Evolutionary conservation across 441 rosid genomes (phyloP), one percentile per base, ranked within the genome.

Genomic region (Viola pubescens): DNA sequence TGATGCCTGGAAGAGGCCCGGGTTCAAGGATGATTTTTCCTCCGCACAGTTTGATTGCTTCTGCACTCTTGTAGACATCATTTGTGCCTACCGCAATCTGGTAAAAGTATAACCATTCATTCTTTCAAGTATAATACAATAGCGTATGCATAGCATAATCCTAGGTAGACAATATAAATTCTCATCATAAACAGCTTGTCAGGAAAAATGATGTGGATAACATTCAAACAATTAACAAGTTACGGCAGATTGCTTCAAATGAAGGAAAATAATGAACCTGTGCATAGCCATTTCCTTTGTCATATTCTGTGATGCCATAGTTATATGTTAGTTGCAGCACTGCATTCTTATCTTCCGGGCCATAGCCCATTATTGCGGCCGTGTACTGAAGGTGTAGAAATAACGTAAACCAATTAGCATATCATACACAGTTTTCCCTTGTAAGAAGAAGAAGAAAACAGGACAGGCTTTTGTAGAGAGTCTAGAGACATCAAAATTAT

Each of bases 41-140:
- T 34, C 94, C 96, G 74, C 50, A 76, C 56, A 83, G 88, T 71
- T 83, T 68, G 43, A 69, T 78, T 59, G 80, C 95, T 71, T 89
- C 81, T 16, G 92, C 95, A 9, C 89, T 92, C 75, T 76, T 86
- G 69, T 88, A 89, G 52, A 89, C 95, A 59, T 92, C 97, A 72
- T 86, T 72, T 8, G 96, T 89, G 58, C 96, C 94, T 63, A 88
- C 73, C 46, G 96, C 96, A 67, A 92, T 87, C 95, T 86, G 87
- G 45, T 60, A 48, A 54, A 39, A 7, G 6, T 40, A 54, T 38
- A 16, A 46, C 37, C 37, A n/a, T n/a, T 41, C 38, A 65, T 1
- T 10, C 46, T 49, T 48, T 37, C 52, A n/a, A 12, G 54, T 34
- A 12, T 6, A 14, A 13, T 10, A 9, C n/a, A 16, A 41, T 12